These are phyloP conservation scores for Mesembryanthemum crystallinum DNA, from an alignment of 148 eudicot genomes.

Conservation along the genomic window DNA sequence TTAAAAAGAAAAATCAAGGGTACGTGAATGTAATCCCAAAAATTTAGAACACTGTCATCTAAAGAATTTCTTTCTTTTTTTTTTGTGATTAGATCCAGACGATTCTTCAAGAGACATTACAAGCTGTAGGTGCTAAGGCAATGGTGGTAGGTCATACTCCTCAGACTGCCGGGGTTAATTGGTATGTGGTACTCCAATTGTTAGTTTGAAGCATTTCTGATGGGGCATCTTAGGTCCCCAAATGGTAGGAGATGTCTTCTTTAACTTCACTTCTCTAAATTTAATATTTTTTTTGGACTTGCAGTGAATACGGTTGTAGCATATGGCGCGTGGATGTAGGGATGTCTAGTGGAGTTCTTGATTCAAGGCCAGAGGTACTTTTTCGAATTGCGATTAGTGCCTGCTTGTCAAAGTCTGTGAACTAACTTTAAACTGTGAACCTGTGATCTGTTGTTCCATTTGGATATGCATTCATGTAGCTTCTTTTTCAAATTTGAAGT, in stretches of 20 bases:
- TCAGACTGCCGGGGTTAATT: constrained; percentile 76
- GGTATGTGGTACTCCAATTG: constrained; percentile 44
- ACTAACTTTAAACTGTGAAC: not conserved
- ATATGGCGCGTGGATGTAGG: constrained; percentile 99
- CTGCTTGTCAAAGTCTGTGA: not conserved
- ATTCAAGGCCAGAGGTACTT: constrained; percentile 87
- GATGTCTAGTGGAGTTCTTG: constrained; percentile 96
- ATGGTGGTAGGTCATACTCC: constrained; percentile 99
- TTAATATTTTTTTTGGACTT: constrained; percentile 7
- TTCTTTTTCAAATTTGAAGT: not conserved
- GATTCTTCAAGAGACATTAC: constrained; percentile 65
- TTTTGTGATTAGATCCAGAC: constrained; percentile 51
- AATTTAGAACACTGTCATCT: not conserved
- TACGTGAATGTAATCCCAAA: not conserved
- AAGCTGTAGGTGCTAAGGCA: constrained; percentile 76
- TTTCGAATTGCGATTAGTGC: not conserved
- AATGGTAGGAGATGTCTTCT: not conserved
- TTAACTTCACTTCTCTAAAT: not conserved
- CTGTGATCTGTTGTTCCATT: not conserved
- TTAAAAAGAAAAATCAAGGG: not conserved
- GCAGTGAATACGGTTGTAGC: constrained; percentile 78
- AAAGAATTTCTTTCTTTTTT: not conserved
- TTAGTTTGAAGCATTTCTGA: constrained; percentile 8
- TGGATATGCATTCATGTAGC: not conserved
- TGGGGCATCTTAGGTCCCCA: not conserved